phyloP scores from a whole-genome alignment of 495 filamentous ascomycete genomes.

The Aspergillus mulundensis region DNA sequence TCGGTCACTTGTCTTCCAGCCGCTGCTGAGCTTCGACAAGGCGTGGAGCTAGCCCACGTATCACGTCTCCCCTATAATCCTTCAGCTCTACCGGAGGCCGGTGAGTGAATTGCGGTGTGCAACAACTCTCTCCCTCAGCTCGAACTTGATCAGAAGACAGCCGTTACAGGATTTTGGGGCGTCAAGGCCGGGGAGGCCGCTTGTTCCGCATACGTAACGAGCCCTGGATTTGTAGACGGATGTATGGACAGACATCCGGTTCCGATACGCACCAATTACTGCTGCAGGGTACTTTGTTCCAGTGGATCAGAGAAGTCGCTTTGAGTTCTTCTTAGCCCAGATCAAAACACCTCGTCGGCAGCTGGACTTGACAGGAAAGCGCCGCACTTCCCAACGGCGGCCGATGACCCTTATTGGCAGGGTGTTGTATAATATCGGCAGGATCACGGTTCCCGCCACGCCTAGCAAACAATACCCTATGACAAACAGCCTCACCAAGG shows the following conservation, averaged over 20 bases:
- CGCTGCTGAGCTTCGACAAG: background rate
- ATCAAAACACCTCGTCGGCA: background rate
- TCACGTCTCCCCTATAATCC: background rate
- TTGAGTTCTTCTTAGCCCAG: background rate
- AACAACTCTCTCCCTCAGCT: background rate
- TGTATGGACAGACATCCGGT: slow-evolving; percentile 1
- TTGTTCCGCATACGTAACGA: background rate
- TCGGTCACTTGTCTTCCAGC: background rate
- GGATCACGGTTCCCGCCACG: background rate
- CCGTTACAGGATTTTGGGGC: background rate
- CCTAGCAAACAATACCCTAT: background rate
- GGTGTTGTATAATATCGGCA: background rate
- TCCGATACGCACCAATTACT: background rate
- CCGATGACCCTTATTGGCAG: background rate
- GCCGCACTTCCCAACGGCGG: background rate
- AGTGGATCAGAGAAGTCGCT: background rate
- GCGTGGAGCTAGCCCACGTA: background rate
- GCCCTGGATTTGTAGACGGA: background rate
- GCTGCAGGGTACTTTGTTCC: slow-evolving; percentile 2
- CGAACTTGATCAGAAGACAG: slow-evolving; percentile 1
- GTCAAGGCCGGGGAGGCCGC: background rate
- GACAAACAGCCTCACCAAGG: background rate
- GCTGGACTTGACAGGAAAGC: background rate
- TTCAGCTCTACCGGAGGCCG: background rate
- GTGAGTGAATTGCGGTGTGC: slow-evolving; percentile 8